These are phyloP conservation scores for Agastache rugosa DNA, from an alignment of 257 asterid species.

Conservation along the genomic window DNA sequence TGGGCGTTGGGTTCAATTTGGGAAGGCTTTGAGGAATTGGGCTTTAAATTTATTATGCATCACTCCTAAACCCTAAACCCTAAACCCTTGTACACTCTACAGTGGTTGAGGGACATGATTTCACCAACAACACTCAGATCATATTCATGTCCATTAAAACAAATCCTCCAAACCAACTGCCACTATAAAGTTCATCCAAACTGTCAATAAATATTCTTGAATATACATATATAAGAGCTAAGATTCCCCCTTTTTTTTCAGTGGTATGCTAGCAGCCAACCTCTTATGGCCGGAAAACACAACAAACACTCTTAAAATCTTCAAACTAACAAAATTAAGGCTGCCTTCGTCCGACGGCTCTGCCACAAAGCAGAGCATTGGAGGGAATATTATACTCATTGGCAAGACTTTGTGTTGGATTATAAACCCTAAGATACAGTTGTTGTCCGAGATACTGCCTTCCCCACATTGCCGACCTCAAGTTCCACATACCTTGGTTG, in stretches of 20 bases:
- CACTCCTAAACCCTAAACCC: too few relatives aligned
- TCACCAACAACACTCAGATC: neutral
- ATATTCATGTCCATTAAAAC: neutral
- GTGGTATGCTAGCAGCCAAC: conserved; percentile 55
- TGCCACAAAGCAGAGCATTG: conserved; percentile 86
- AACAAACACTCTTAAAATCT: conserved; percentile 24
- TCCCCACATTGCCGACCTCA: conserved; percentile 95
- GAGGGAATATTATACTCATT: conserved; percentile 77
- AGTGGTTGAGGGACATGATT: neutral
- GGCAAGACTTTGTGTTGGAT: conserved; percentile 54
- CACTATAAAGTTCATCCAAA: conserved; percentile 19
- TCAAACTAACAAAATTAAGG: conserved; percentile 36
- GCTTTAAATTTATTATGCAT: too few relatives aligned
- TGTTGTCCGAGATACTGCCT: conserved; percentile 94
- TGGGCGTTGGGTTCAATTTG: too few relatives aligned
- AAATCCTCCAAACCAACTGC: neutral
- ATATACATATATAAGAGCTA: conserved; percentile 38
- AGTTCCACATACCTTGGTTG: conserved; percentile 98
- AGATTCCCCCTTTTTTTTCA: conserved; percentile 11
- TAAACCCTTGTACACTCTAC: neutral
- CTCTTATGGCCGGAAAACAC: conserved; percentile 60
- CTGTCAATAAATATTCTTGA: conserved; percentile 17
- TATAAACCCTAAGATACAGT: conserved; percentile 77
- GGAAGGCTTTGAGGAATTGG: neutral
- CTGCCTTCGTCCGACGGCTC: conserved; percentile 64